These are phyloP conservation scores for Kuraishia cidri DNA, from an alignment of 805 yeast genomes.

Conservation along the genomic window DNA sequence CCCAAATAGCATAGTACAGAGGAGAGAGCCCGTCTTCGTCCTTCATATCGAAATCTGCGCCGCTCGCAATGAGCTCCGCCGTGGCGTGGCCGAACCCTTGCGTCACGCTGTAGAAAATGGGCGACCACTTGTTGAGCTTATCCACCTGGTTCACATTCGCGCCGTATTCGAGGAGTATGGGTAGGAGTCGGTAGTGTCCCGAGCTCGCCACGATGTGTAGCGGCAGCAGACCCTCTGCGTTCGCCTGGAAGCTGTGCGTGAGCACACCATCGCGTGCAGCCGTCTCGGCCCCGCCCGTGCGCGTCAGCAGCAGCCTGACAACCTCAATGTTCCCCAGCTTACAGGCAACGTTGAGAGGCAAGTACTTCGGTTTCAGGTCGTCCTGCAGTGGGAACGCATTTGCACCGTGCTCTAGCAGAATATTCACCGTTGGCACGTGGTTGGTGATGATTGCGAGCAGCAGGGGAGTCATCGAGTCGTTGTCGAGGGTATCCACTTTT, in stretches of 20 bases:
- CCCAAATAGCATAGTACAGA: constrained; percentile 85
- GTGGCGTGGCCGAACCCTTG: constrained; percentile 76
- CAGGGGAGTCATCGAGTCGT: constrained; percentile 76
- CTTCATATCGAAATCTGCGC: constrained; percentile 57
- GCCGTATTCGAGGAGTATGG: constrained; percentile 60
- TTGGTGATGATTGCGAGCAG: constrained; percentile 68
- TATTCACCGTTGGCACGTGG: constrained; percentile 43
- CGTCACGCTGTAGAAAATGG: constrained; percentile 81
- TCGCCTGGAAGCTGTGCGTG: constrained; percentile 48
- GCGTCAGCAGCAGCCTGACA: constrained; percentile 50
- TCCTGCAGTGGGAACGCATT: constrained; percentile 37
- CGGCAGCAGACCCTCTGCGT: constrained; percentile 87
- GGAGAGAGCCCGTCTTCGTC: constrained; percentile 83
- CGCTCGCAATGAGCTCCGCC: constrained; percentile 56
- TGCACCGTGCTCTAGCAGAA: constrained; percentile 40
- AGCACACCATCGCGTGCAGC: no score
- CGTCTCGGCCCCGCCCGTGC: constrained; percentile 17
- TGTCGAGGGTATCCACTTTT: constrained; percentile 46
- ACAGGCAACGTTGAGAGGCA: constrained; percentile 83
- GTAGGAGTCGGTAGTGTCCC: constrained; percentile 66
- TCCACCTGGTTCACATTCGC: constrained; percentile 74
- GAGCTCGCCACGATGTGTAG: constrained; percentile 82
- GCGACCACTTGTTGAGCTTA: constrained; percentile 88
- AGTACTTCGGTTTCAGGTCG: constrained; percentile 51
- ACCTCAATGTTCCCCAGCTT: constrained; percentile 70